Evolutionary conservation across 2,329 filamentous ascomycete species (phyloP), one percentile per base, ranked within the genome.

Genomic region (Exophiala sp.): DNA sequence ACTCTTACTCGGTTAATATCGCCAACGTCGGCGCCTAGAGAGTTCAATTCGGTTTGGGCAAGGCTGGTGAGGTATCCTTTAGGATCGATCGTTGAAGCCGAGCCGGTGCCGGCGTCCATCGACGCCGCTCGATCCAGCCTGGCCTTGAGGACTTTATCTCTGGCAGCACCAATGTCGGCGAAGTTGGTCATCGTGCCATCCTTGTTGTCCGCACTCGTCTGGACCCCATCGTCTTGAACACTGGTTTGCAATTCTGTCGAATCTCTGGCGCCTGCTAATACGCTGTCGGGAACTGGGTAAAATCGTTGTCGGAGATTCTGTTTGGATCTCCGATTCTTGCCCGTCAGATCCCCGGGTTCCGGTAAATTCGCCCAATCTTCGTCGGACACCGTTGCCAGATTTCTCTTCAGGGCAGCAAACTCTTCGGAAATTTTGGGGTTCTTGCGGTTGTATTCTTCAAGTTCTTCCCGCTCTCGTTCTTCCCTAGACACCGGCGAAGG

Each of bases 351-450:
- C 62, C 94, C 93, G 27, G 96, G 91, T 63, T 98, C 94, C 3
- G 93, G 94, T 34, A 98, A 76, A 62, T 83, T 94, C 32, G 88
- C 89, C 93, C 93, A 98, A 62, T 98, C 90, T 56, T 98, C 91
- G 66, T 97, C 91, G 37, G 87, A 86, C 22, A 98, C 86, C 4
- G 83, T 86, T 34, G 86, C 85, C 30, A 98, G 78, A 3, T 88
- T 88, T 63, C 94, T 81, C 70, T 98, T 98, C 44, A 97, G 73
- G 62, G 97, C 93, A 65, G 90, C 89, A 67, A 98, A 98, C 68
- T 98, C 93, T 60, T 96, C 88, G 65, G 95, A 88, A 45, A 98
- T 96, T 71, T 97, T 98, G 11, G 93, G 93, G 66, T 98, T 97
- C 68, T 95, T 91, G 61, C 85, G 83, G 73, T 98, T 91, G 77